A percentile compares a stretch with the other conserved stretches of the same genome.
phyloP scores from a whole-genome alignment of 768 basidiomycete genomes.

The Leucocoprinus birnbaumii region DNA sequence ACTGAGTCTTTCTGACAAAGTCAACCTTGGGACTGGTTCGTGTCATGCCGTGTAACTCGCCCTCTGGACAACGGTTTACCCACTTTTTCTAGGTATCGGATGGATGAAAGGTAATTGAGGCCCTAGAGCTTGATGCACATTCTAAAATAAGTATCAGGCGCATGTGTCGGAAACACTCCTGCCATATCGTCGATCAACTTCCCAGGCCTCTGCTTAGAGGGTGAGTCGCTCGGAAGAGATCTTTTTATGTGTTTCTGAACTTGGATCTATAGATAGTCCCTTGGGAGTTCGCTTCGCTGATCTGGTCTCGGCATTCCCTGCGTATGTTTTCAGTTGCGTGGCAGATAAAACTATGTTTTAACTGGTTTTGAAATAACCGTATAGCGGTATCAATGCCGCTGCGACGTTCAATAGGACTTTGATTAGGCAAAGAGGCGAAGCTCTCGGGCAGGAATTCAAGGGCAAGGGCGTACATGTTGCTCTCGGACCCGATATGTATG shows the following conservation, averaged over 20 bases:
- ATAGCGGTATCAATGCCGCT: constrained; percentile 39
- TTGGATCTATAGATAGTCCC: constrained; percentile 32
- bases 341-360: too few relatives aligned
- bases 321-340: constrained; percentile 27
- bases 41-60: neutral
- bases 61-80: too few relatives aligned
- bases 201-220: constrained; percentile 50
- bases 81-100: constrained; percentile 29
- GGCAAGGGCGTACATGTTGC: constrained; percentile 59
- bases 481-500: constrained; percentile 48
- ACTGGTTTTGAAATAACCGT: too few relatives aligned
- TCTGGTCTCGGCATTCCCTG: constrained; percentile 45
- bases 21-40: constrained; percentile 52
- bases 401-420: constrained; percentile 53
- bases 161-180: constrained; percentile 50
- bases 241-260: neutral
- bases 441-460: constrained; percentile 58
- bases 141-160: constrained; percentile 21
- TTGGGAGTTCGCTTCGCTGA: constrained; percentile 49
- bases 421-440: constrained; percentile 51
- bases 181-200: constrained; percentile 43
- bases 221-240: constrained; percentile 17
- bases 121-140: too few relatives aligned
- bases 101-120: constrained; percentile 44
- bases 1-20: constrained; percentile 53